Evolutionary conservation across 768 basidiomycete genomes (phyloP).

Genomic region (Peribolospora kevripleyi): DNA sequence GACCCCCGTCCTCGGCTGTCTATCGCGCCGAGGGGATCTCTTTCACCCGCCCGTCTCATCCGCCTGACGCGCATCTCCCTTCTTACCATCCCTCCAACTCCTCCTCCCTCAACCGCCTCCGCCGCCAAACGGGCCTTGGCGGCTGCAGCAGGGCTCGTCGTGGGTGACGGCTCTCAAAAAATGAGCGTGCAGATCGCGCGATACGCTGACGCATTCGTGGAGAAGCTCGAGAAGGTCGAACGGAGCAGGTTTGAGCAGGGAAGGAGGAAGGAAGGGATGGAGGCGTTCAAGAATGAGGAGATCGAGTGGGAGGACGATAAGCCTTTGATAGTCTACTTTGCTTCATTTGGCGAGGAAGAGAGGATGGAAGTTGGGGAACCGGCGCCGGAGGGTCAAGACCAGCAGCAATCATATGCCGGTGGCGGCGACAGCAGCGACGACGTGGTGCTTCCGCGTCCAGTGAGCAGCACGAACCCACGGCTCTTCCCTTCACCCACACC

Average conservation of each 20-base stretch:
- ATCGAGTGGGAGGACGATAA: not conserved
- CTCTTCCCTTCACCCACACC: not conserved
- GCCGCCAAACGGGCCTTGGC: constrained; percentile 10
- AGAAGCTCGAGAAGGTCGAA: constrained; percentile 39
- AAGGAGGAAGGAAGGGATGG: constrained; percentile 1
- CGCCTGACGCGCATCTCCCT: constrained; percentile 15
- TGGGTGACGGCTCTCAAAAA: constrained; percentile 21
- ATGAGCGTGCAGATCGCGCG: constrained; percentile 52
- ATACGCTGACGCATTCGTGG: constrained; percentile 48
- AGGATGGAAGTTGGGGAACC: not conserved
- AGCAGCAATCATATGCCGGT: constrained; percentile 8
- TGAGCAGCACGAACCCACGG: not conserved
- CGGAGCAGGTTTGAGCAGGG: constrained; percentile 7
- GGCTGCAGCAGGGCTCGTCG: constrained; percentile 7
- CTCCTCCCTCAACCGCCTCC: not conserved
- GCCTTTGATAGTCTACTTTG: not conserved
- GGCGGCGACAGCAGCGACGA: not conserved
- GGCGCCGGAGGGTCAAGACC: not conserved
- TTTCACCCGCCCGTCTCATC: constrained; percentile 11
- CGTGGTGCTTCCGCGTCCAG: not conserved
- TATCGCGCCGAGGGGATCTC: constrained; percentile 8
- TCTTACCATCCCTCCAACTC: constrained; percentile 2
- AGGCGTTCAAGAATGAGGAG: not conserved
- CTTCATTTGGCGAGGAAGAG: not conserved
- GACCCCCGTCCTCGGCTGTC: constrained; percentile 25